Percentiles rank a stretch among this genome's conserved stretches.
Evolutionary conservation across 805 yeast genomes (phyloP).

Genomic region (Wickerhamomyces kurtzmanii): DNA sequence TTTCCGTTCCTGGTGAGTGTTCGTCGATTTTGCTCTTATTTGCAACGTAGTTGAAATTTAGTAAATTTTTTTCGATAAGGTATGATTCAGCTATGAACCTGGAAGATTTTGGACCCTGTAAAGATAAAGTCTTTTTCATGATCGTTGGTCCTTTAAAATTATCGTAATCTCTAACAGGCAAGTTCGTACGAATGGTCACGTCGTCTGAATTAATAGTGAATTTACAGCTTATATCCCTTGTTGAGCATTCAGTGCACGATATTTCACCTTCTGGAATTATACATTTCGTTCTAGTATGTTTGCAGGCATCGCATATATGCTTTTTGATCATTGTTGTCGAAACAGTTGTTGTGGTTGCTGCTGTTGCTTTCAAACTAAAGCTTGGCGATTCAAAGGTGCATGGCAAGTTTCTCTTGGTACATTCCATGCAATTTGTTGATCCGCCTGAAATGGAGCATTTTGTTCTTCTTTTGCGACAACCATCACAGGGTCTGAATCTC

Average conservation of each 20-base stretch:
- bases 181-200: constrained; percentile 11
- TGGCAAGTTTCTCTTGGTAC: constrained; percentile 18
- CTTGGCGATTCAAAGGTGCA: constrained; percentile 15
- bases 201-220: constrained; percentile 6
- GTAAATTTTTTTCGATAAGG: constrained; percentile 13
- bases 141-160: constrained; percentile 17
- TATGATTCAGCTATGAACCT: constrained; percentile 16
- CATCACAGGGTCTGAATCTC: constrained; percentile 25
- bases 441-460: constrained; percentile 19
- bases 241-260: constrained; percentile 14
- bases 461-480: constrained; percentile 26
- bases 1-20: constrained; percentile 4
- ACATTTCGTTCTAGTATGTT: constrained; percentile 14
- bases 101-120: constrained; percentile 18
- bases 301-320: constrained; percentile 13
- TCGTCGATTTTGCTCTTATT: not conserved
- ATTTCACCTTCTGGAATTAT: constrained; percentile 7
- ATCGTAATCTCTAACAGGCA: constrained; percentile 18
- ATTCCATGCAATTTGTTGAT: constrained; percentile 16
- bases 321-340: constrained; percentile 1
- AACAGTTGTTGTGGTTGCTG: not conserved
- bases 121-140: constrained; percentile 16
- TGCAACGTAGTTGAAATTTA: too few species aligned
- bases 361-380: not conserved
- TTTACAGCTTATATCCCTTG: constrained; percentile 15